Percentiles rank a stretch among this genome's conserved stretches.
Conservation (phyloP, 192 early-diverging fungal genomes). For the Mortierella hygrophila region DNA sequence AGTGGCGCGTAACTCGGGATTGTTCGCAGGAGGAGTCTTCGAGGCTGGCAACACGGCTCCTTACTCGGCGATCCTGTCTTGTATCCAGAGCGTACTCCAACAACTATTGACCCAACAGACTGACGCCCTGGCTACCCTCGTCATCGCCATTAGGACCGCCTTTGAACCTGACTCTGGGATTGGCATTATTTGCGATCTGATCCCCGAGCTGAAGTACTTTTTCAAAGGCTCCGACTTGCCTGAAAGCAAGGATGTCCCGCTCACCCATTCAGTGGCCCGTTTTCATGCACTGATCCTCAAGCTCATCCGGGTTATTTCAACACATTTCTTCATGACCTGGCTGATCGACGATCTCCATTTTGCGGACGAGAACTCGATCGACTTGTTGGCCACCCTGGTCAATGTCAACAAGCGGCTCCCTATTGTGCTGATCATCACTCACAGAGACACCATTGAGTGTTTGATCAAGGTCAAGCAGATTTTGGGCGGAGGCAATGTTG, state of each 20-base stretch:
- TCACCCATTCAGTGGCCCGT: constrained; percentile 41
- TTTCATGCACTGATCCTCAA: constrained; percentile 49
- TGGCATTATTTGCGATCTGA: constrained; percentile 48
- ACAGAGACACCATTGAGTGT: constrained; percentile 41
- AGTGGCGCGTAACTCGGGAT: constrained; percentile 36
- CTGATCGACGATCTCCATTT: constrained; percentile 52
- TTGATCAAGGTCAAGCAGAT: constrained; percentile 48
- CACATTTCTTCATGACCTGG: constrained; percentile 58
- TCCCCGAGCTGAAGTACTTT: constrained; percentile 45
- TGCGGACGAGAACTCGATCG: constrained; percentile 52
- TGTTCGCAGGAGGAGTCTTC: constrained; percentile 48
- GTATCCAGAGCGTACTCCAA: constrained; percentile 48
- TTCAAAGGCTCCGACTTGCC: constrained; percentile 44
- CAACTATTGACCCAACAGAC: constrained; percentile 46
- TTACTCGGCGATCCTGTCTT: constrained; percentile 45
- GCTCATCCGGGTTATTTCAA: constrained; percentile 52
- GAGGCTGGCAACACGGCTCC: constrained; percentile 27
- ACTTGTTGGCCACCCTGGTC: constrained; percentile 37
- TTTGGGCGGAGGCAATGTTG: constrained; percentile 34
- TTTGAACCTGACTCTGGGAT: constrained; percentile 52
- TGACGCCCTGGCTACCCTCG: constrained; percentile 37
- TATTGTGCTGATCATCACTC: constrained; percentile 47
- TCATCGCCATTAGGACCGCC: constrained; percentile 47
- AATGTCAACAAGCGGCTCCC: constrained; percentile 53
- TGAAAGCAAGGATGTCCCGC: constrained; percentile 39